Evolutionary conservation across 208 protist species (phyloP), one percentile per base, ranked within the genome.

Genomic region (Porcisia hertigi): DNA sequence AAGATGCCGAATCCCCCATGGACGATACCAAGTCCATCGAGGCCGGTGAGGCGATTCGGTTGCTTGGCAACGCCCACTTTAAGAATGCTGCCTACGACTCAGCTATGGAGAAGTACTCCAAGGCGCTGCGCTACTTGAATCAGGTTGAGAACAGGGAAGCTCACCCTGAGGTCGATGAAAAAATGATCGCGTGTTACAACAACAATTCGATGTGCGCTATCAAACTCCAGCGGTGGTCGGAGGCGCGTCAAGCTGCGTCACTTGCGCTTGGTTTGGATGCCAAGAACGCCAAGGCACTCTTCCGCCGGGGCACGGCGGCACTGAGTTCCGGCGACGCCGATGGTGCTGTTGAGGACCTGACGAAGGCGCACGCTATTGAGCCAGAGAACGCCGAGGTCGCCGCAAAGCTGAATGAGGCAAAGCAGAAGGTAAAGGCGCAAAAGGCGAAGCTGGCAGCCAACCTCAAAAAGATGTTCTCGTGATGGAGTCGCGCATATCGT

Each of bases 381-480:
- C 88, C 91, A 18, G 80, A 90, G 9, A 96, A 98, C 69, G 74
- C 76, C 18, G 94, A 94, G 36, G 86, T 96, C 45, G 53, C 73
- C 8, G 83, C 82, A 14, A 92, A 90, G 76, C 85, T 98, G 69
- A 83, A 84, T 36, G 84, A 97, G 71, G 93, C 93, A 23, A 93
- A 92, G 76, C 88, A 93, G 69, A 72, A 81, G 57, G 84, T 88
- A 74, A 94, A 91, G 84, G 82, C 86, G 62, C 85, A 88, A 58
- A 95, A 90, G 66, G 90, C 86, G 54, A 98, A 98, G 81, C 36
- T 95, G 20, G 92, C 92, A 3, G 86, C 90, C 4, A 77, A 79
- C 7, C 78, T 96, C 14, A 95, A 95, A 82, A 98, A 97, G 81
- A 97, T 96, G 92, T 96, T 98, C 71, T 86, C 87, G 11, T 96